phyloP scores from a whole-genome alignment of 768 basidiomycete genomes.

The Terana coerulea region DNA sequence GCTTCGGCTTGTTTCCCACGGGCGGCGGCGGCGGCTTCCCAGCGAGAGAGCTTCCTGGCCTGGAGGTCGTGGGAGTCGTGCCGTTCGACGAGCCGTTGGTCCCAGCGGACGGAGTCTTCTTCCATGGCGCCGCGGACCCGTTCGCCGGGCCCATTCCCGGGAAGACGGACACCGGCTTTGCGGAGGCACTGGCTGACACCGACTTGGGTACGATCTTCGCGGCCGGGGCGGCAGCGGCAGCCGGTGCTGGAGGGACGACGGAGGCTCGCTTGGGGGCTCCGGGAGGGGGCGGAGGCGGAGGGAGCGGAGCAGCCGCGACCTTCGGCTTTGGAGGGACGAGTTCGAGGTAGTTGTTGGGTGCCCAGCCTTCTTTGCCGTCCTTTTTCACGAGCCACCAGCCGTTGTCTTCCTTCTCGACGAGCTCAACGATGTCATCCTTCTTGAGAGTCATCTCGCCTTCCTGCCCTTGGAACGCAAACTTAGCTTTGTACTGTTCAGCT shows the following conservation, averaged over 20 bases:
- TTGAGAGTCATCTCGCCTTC: conserved; percentile 85
- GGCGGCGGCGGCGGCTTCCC: conserved; percentile 54
- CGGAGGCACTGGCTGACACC: conserved; percentile 52
- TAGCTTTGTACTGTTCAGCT: conserved; percentile 76
- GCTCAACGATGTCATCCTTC: conserved; percentile 91
- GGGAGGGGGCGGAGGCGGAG: conserved; percentile 44
- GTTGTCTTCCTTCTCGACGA: conserved; percentile 83
- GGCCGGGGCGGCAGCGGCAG: conserved; percentile 25
- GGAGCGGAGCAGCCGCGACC: conserved; percentile 63
- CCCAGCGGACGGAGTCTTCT: conserved; percentile 42
- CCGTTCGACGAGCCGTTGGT: conserved; percentile 28
- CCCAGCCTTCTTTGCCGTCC: conserved; percentile 83
- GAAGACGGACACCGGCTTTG: conserved; percentile 80
- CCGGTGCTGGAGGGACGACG: conserved; percentile 28
- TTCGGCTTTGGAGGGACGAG: conserved; percentile 65
- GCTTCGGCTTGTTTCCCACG: conserved; percentile 62
- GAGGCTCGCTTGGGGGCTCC: conserved; percentile 38
- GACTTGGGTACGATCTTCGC: conserved; percentile 34
- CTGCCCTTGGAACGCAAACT: conserved; percentile 91
- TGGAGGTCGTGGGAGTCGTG: conserved; percentile 42
- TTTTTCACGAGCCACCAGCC: conserved; percentile 99
- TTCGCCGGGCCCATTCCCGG: conserved; percentile 69
- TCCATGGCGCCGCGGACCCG: conserved; percentile 73
- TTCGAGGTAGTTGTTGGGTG: conserved; percentile 91
- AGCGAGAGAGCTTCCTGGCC: conserved; percentile 48